Percentiles rank a stretch among this genome's conserved stretches.
phyloP scores from a whole-genome alignment of 23 red algal genomes.

The Chondrus crispus region DNA sequence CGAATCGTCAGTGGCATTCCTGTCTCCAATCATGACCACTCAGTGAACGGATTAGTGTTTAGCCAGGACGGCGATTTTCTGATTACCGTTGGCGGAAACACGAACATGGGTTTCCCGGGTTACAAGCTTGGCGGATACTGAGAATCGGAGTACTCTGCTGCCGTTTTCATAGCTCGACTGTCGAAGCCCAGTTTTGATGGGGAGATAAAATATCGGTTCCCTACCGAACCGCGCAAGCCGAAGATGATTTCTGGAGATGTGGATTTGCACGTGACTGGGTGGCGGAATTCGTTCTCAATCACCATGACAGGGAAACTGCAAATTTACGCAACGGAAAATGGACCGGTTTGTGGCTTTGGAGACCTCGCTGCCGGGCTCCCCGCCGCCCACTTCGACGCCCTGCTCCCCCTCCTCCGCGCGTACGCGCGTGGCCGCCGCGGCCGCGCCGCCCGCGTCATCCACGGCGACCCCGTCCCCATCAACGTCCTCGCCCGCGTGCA shows the following conservation, averaged over 20 bases:
- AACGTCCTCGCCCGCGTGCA: too few species aligned
- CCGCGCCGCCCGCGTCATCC: too few species aligned
- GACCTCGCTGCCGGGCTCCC: too few species aligned
- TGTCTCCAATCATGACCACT: conserved; percentile 56
- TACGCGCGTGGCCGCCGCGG: too few species aligned
- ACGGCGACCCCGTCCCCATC: too few species aligned
- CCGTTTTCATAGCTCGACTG: conserved; percentile 18
- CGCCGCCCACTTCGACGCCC: too few species aligned
- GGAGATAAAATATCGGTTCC: conserved; percentile 16
- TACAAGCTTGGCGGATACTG: conserved; percentile 45
- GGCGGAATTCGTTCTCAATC: conserved; percentile 54
- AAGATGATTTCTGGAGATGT: conserved; percentile 46
- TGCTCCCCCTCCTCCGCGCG: too few species aligned
- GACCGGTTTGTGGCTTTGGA: conserved; percentile 51
- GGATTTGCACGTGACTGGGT: conserved; percentile 35
- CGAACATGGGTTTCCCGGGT: conserved; percentile 38
- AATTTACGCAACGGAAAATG: conserved; percentile 43
- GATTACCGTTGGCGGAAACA: conserved; percentile 54
- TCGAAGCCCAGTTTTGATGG: conserved; percentile 35
- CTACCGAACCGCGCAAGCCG: not conserved
- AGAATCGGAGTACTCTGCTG: conserved; percentile 11
- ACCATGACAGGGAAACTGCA: conserved; percentile 18
- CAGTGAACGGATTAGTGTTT: conserved; percentile 43
- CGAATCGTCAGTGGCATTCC: conserved; percentile 59
- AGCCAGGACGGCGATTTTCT: conserved; percentile 46